A percentile compares a stretch with the other conserved stretches of the same genome.
Conservation (phyloP, 805 yeast species). For the Tetrapisispora iriomotensis region DNA sequence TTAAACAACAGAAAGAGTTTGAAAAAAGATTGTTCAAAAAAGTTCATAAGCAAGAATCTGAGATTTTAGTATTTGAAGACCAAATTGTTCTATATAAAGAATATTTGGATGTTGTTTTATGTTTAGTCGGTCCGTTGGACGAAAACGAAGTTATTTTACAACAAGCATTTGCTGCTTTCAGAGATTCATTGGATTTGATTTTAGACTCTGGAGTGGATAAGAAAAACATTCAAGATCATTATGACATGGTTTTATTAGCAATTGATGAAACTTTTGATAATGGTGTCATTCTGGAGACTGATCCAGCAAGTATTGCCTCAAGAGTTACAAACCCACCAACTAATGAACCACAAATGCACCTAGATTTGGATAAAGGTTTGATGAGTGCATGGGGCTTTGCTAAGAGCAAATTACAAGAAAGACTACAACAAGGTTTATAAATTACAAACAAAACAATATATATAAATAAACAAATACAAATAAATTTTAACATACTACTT, state of each 20-base stretch:
- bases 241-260: constrained; percentile 76
- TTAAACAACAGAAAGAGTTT: constrained; percentile 63
- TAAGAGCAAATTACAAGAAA: constrained; percentile 54
- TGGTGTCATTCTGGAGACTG: constrained; percentile 86
- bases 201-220: constrained; percentile 61
- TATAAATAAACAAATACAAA: no score
- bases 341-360: constrained; percentile 48
- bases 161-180: constrained; percentile 65
- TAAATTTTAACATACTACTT: no score
- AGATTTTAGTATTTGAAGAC: constrained; percentile 69
- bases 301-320: constrained; percentile 74
- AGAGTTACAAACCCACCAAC: constrained; percentile 85
- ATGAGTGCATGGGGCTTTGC: constrained; percentile 85
- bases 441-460: neutral
- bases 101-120: constrained; percentile 61
- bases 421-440: constrained; percentile 36
- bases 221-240: constrained; percentile 66
- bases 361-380: constrained; percentile 69
- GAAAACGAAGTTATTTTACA: constrained; percentile 81
- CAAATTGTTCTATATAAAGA: constrained; percentile 82
- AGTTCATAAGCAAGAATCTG: constrained; percentile 73
- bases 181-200: constrained; percentile 72
- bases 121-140: constrained; percentile 58
- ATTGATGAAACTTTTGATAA: constrained; percentile 91
- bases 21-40: constrained; percentile 64